Base-by-base conservation (phyloP, 192 early-diverging fungal genomes). In the Anaeromyces robustus region DNA sequence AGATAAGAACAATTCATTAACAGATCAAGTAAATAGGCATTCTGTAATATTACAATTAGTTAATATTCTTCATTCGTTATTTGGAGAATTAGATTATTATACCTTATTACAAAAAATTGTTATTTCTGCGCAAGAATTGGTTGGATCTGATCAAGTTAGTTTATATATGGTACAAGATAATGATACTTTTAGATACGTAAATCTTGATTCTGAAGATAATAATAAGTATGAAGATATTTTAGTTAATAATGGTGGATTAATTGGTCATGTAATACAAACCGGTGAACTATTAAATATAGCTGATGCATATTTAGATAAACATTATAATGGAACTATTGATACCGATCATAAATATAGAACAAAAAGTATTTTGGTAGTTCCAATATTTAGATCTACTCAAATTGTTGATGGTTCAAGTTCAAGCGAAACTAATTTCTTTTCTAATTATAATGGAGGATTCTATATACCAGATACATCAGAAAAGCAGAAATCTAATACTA, bases 361-460 rank as follows among this genome's bases (percentile, higher is more conserved):
- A 29, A 39, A 78, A 19, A 80, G 82, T 17, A 80, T 87, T 29
- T 81, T 88, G 22, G 82, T 81, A 29, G 80, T 80, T 31, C 85
- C 87, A 13, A 84, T 87, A n/a, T 80, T 82, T 52, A 82, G 37
- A 79, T 59, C 81, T 12, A 83, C 34, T 4, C 79, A 87, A 19
- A 80, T 88, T 77, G 77, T 88, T 30, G 87, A 68, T 68, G 52
- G 52, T 4, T 7, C 26, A 26, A 68, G 87, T 16, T 7, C 26
- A 26, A 68, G 87, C 7, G 87, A 88, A 7, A 80, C 82, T 16
- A 88, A 86, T 78, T 77, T 88, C 26, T 80, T 86, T 79, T 88
- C 87, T 82, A 88, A 88, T 79, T 39, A 82, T 30, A 34, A 32
- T 19, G 41, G 41, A 28, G 78, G 78, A n/a, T 43, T 37, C n/a